Conservation (phyloP, 2,329 filamentous ascomycete species). For the Aspergillus tubingensis region DNA sequence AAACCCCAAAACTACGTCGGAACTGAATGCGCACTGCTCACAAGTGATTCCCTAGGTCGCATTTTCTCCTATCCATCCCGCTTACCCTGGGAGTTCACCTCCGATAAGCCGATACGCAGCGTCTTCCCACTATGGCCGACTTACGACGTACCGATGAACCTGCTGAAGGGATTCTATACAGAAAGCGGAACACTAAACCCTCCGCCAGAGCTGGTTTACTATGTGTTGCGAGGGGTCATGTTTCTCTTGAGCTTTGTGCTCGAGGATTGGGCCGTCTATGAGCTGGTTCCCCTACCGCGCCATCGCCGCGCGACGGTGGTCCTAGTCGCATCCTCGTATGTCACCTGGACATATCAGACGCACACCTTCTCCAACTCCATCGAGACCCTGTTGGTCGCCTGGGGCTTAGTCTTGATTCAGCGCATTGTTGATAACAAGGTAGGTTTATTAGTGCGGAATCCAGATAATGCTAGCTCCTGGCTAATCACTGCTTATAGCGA, state of each 20-base stretch:
- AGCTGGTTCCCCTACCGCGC: conserved; percentile 76
- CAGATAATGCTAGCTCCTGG: background rate
- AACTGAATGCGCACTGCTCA: conserved; percentile 6
- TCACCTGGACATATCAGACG: conserved; percentile 98
- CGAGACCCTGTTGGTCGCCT: conserved; percentile 88
- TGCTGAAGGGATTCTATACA: conserved; percentile 89
- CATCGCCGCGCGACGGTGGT: conserved; percentile 73
- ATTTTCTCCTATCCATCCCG: conserved; percentile 90
- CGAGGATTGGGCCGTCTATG: conserved; percentile 95
- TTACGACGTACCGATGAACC: conserved; percentile 90
- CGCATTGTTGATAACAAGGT: conserved; percentile 81
- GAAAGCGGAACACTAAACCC: conserved; percentile 74
- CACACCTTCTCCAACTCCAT: conserved; percentile 98
- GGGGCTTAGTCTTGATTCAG: conserved; percentile 89
- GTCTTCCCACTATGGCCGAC: conserved; percentile 95
- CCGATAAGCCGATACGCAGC: conserved; percentile 84
- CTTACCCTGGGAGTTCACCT: conserved; percentile 94
- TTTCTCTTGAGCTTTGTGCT: conserved; percentile 93
- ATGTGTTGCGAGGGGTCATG: conserved; percentile 85
- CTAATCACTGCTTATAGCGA: conserved; percentile 53
- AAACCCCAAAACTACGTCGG: background rate
- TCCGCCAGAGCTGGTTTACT: conserved; percentile 84
- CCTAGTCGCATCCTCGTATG: conserved; percentile 91
- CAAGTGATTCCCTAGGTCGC: conserved; percentile 62
- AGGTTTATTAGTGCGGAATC: conserved; percentile 6